Conservation (phyloP, 345 rosid genomes). For the Salix suchowensis region DNA sequence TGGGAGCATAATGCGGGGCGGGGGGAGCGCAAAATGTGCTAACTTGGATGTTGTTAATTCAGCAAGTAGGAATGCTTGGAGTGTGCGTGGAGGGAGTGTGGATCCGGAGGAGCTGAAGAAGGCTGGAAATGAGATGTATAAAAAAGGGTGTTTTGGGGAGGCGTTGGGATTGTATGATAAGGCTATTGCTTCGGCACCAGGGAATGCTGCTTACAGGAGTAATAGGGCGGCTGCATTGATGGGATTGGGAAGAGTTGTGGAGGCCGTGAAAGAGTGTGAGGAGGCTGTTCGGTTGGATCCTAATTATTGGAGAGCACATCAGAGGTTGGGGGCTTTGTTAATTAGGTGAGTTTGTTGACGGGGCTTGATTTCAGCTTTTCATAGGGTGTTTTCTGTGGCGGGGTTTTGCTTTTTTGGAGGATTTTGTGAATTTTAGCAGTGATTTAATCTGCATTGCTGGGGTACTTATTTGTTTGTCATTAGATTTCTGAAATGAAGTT, state of each 20-base stretch:
- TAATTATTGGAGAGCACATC: slow-evolving; percentile 72
- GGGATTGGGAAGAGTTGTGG: slow-evolving; percentile 54
- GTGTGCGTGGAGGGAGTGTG: slow-evolving; percentile 11
- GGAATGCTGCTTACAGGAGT: slow-evolving; percentile 64
- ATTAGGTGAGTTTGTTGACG: slow-evolving; percentile 50
- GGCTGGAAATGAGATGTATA: slow-evolving; percentile 74
- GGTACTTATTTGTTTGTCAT: neutral
- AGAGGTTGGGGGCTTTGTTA: slow-evolving; percentile 68
- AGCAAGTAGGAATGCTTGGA: neutral
- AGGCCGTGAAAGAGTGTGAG: slow-evolving; percentile 81
- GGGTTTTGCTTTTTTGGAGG: neutral
- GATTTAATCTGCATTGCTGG: slow-evolving; percentile 5
- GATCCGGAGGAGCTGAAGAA: slow-evolving; percentile 75
- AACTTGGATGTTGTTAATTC: slow-evolving; percentile 8
- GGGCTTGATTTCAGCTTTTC: neutral
- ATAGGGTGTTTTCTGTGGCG: neutral
- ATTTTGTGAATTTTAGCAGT: neutral
- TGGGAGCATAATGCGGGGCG: slow-evolving; percentile 81
- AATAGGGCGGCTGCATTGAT: slow-evolving; percentile 80
- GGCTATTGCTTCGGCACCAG: slow-evolving; percentile 67
- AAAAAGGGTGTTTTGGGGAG: slow-evolving; percentile 60
- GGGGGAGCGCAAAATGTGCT: slow-evolving; percentile 8
- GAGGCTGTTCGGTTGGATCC: slow-evolving; percentile 82
- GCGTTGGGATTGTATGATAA: slow-evolving; percentile 78
- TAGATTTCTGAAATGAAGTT: neutral